phyloP scores from a whole-genome alignment of 2,329 filamentous ascomycete species.

The Trichoderma simmonsii region DNA sequence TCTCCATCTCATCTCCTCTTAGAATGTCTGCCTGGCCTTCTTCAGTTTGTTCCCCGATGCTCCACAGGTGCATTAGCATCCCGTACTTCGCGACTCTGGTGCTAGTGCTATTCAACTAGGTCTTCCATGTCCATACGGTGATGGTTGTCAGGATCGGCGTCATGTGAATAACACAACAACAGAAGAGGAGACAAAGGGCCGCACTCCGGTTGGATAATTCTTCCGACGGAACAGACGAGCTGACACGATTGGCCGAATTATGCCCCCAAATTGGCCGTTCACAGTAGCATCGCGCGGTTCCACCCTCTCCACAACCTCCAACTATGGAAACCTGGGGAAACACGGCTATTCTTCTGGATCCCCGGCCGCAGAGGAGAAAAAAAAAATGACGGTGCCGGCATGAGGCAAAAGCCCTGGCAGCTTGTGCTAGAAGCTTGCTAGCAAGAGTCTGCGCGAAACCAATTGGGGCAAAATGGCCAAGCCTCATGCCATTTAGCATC shows the following conservation, averaged over 20 bases:
- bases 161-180: not conserved
- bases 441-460: not conserved
- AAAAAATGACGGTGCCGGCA: not conserved
- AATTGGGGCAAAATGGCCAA: not conserved
- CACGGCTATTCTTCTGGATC: not conserved
- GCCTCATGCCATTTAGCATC: slow-evolving; percentile 1
- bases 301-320: not conserved
- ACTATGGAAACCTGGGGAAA: slow-evolving; percentile 12
- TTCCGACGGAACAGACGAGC: slow-evolving; percentile 2
- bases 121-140: not conserved
- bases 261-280: not conserved
- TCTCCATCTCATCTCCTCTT: not conserved
- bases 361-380: not conserved
- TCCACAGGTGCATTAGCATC: not conserved
- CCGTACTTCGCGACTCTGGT: not conserved
- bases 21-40: not conserved
- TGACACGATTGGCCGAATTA: not conserved
- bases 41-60: not conserved
- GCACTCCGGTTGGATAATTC: slow-evolving; percentile 4
- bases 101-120: not conserved
- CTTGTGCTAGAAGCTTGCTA: not conserved
- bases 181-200: not conserved
- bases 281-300: not conserved
- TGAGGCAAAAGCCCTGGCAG: slow-evolving; percentile 2
- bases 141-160: not conserved